Evolutionary conservation across 306 rosid genomes (phyloP).

Genomic region (Medicago arabica): DNA sequence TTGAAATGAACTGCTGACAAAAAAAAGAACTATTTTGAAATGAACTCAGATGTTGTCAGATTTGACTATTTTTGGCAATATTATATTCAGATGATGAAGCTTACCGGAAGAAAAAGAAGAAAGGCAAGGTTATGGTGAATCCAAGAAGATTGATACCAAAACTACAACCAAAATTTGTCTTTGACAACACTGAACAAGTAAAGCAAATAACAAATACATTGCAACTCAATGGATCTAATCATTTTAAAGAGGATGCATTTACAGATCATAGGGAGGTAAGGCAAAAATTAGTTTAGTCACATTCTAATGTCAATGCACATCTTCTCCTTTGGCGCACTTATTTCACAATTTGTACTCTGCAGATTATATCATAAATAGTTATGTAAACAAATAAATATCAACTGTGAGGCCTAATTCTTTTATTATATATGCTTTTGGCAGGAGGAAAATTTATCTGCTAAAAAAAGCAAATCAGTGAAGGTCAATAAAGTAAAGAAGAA

Average conservation of each 20-base stretch:
- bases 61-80: conserved; percentile 43
- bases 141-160: conserved; percentile 58
- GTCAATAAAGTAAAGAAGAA: conserved; percentile 68
- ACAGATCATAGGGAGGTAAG: conserved; percentile 68
- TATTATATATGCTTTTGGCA: conserved; percentile 49
- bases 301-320: conserved; percentile 13
- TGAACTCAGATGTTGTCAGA: conserved; percentile 3
- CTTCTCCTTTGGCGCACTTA: conserved; percentile 37
- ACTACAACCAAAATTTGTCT: conserved; percentile 50
- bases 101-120: conserved; percentile 81
- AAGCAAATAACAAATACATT: conserved; percentile 53
- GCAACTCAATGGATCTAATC: conserved; percentile 64
- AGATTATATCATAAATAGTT: conserved; percentile 28
- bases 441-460: conserved; percentile 62
- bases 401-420: conserved; percentile 7
- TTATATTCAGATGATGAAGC: conserved; percentile 70
- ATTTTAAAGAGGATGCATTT: conserved; percentile 59
- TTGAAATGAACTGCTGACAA: conserved; percentile 13
- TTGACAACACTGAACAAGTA: conserved; percentile 62
- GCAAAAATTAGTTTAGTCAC: conserved; percentile 26
- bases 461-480: conserved; percentile 67
- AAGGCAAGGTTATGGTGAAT: conserved; percentile 51
- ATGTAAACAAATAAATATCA: conserved; percentile 7
- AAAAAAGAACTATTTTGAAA: conserved; percentile 21
- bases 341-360: conserved; percentile 22